Evolutionary conservation across 768 basidiomycete genomes (phyloP), one percentile per base, ranked within the genome.

Genomic region (button mushroom (Agaricus bisporus)): DNA sequence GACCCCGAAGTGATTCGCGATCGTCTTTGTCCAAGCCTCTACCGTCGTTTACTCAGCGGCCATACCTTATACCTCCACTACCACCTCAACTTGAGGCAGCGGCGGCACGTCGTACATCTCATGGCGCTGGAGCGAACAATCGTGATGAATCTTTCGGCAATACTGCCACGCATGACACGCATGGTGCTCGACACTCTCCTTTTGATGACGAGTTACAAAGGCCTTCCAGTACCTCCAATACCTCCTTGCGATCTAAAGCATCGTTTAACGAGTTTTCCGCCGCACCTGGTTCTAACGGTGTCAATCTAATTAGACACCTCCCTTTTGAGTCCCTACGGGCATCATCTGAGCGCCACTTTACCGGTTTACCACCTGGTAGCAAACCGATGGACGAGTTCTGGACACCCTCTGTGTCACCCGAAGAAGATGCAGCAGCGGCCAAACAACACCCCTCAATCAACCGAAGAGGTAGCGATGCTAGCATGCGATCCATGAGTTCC

Each of bases 401-500:
- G 80, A 76, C 70, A 36, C 78, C 80, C 2, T 62, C 72, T 0
- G 69, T 74, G 17, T 69, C 75, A 0, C 70, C 73, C 11, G 72
- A 75, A 54, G 74, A 80, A 48, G 78, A 77, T 36, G 64, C 65
- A 0, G 18, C 54, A 45, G 61, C 70, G 11, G 61, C 68, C 39
- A 71, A 73, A 1, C 75, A 72, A 49, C 67, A 76, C 4, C 71
- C 70, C 53, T 64, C 67, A 11, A 66, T 80, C 22, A 74, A 73
- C 1, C 64, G 76, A 51, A 71, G 74, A 9, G 72, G 74, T 41
- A 82, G 80, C 56, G 73, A 67, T 5, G 70, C 79, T 11, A 80
- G 81, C 56, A 73, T 71, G 18, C 69, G 71, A n/a, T 78, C 78
- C 9, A 68, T 66, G 32, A 73, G 76, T 18, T 71, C 72, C 18